Evolutionary conservation across 148 eudicot species (phyloP).

Genomic region (Silene conica): DNA sequence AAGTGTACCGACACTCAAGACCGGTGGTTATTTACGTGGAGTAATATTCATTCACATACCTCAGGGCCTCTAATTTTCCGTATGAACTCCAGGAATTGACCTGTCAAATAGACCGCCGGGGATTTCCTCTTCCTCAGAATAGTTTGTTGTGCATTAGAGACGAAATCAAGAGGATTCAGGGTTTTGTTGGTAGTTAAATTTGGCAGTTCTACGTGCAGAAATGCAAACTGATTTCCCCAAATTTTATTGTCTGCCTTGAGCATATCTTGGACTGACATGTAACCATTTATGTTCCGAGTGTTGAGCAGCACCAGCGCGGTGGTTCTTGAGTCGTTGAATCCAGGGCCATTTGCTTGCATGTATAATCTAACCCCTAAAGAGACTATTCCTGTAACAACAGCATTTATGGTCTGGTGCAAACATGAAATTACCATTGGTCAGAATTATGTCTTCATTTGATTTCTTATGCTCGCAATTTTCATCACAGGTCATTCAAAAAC

Average conservation of each 20-base stretch:
- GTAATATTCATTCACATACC: slow-evolving; percentile 10
- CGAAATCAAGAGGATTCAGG: slow-evolving; percentile 33
- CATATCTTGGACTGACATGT: slow-evolving; percentile 41
- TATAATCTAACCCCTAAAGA: background rate
- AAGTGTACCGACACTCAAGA: background rate
- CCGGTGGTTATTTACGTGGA: background rate
- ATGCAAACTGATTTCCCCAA: slow-evolving; percentile 39
- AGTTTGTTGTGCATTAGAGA: slow-evolving; percentile 18
- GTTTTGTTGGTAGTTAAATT: background rate
- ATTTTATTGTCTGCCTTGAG: slow-evolving; percentile 32
- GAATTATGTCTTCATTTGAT: background rate
- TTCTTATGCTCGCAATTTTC: background rate
- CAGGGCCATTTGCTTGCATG: slow-evolving; percentile 11
- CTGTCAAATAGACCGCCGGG: slow-evolving; percentile 14
- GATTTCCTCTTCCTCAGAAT: slow-evolving; percentile 35
- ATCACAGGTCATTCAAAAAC: too few species aligned
- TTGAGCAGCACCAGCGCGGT: slow-evolving; percentile 43
- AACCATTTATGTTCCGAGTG: slow-evolving; percentile 36
- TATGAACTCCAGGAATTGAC: slow-evolving; percentile 13
- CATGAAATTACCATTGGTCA: background rate
- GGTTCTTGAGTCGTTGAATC: slow-evolving; percentile 9
- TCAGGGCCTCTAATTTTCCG: slow-evolving; percentile 17
- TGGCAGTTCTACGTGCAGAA: background rate
- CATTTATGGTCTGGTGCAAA: slow-evolving; percentile 11
- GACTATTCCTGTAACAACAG: background rate